A percentile compares a stretch with the other conserved stretches of the same genome.
These are phyloP conservation scores for Camelina hispida DNA, from an alignment of 345 rosid species.

Conservation along the genomic window DNA sequence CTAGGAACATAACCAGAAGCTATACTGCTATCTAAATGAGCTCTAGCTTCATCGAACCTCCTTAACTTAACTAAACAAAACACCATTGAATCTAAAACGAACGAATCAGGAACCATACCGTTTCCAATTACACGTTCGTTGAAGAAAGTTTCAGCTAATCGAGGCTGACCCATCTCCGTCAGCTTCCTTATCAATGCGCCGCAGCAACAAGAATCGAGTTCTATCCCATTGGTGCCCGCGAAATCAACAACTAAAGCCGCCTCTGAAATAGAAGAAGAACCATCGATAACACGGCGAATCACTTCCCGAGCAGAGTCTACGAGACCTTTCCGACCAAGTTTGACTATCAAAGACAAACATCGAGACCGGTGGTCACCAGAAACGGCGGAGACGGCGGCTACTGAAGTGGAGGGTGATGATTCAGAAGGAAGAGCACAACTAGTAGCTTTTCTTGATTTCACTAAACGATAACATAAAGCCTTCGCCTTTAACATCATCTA, in stretches of 20 bases:
- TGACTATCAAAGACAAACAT: slow-evolving; percentile 53
- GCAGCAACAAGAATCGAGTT: slow-evolving; percentile 47
- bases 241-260: slow-evolving; percentile 51
- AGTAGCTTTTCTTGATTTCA: slow-evolving; percentile 47
- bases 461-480: slow-evolving; percentile 34
- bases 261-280: slow-evolving; percentile 48
- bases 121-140: slow-evolving; percentile 43
- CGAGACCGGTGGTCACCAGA: slow-evolving; percentile 47
- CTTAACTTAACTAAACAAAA: slow-evolving; percentile 59
- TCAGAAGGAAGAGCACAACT: slow-evolving; percentile 47
- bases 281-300: slow-evolving; percentile 47
- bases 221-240: slow-evolving; percentile 49
- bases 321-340: slow-evolving; percentile 52
- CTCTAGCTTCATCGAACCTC: slow-evolving; percentile 58
- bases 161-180: slow-evolving; percentile 50
- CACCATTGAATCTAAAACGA: slow-evolving; percentile 56
- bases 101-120: slow-evolving; percentile 52
- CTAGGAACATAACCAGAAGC: slow-evolving; percentile 44
- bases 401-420: slow-evolving; percentile 26
- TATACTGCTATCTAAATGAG: slow-evolving; percentile 53
- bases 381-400: slow-evolving; percentile 24
- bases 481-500: slow-evolving; percentile 43
- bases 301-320: slow-evolving; percentile 53
- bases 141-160: slow-evolving; percentile 52
- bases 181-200: slow-evolving; percentile 52